phyloP scores from a whole-genome alignment of 805 yeast genomes.

The Starmerella potacharoeniae region DNA sequence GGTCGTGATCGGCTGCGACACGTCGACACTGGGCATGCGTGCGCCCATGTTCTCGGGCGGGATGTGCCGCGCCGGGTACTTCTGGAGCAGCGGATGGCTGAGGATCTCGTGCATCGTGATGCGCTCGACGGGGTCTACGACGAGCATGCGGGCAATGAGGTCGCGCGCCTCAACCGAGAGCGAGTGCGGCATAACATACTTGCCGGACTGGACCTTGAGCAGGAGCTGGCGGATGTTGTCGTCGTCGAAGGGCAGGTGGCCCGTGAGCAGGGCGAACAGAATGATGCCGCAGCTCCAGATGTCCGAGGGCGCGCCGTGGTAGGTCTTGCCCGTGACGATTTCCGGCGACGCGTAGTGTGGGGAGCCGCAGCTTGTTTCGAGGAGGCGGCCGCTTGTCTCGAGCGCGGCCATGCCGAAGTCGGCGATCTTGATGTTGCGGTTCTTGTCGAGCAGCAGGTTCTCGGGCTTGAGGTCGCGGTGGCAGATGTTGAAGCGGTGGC shows the following conservation, averaged over 20 bases:
- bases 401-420: constrained; percentile 99
- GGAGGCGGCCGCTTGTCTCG: constrained; percentile 65
- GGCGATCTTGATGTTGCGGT: constrained; percentile 86
- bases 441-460: constrained; percentile 64
- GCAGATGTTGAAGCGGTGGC: constrained; percentile 77
- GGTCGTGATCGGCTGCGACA: constrained; percentile 34
- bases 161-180: constrained; percentile 79
- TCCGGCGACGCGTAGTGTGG: constrained; percentile 99
- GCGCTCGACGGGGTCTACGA: constrained; percentile 69
- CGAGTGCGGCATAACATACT: constrained; percentile 69
- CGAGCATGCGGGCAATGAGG: constrained; percentile 66
- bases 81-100: constrained; percentile 67
- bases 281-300: constrained; percentile 98
- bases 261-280: constrained; percentile 83
- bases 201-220: constrained; percentile 83
- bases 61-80: constrained; percentile 37
- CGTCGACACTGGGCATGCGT: constrained; percentile 16
- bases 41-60: constrained; percentile 17
- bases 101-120: constrained; percentile 68
- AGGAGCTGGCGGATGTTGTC: constrained; percentile 81
- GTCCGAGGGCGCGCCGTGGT: constrained; percentile 94
- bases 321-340: constrained; percentile 86
- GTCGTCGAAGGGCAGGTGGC: constrained; percentile 93
- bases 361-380: constrained; percentile 94
- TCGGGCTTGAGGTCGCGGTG: constrained; percentile 84